Percentiles rank a stretch among this genome's conserved stretches.
Evolutionary conservation across 805 yeast genomes (phyloP).

Genomic region (Cyberlindnera misumaiensis): DNA sequence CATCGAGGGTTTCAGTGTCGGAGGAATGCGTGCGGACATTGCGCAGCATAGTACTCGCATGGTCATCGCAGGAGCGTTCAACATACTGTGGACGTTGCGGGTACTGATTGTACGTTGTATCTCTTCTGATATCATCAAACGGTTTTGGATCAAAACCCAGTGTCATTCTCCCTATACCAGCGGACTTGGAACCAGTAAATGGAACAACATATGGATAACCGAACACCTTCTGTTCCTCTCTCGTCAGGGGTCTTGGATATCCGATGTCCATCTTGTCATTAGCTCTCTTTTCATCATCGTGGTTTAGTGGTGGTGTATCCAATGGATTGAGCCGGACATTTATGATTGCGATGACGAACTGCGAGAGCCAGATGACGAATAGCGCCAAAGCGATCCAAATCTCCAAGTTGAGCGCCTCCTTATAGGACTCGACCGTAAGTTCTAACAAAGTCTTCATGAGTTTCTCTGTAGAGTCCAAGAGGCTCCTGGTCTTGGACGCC

Average conservation of each 20-base stretch:
- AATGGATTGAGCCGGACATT: slow-evolving; percentile 3
- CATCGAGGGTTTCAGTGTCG: too few species aligned
- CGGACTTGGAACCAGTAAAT: neutral
- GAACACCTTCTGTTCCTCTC: slow-evolving; percentile 11
- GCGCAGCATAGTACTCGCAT: too few species aligned
- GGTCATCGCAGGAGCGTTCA: too few species aligned
- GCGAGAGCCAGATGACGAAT: slow-evolving; percentile 41
- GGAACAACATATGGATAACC: slow-evolving; percentile 18
- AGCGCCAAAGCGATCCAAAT: slow-evolving; percentile 39
- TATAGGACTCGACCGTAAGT: slow-evolving; percentile 27
- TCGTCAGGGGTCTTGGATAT: slow-evolving; percentile 15
- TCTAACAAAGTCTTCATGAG: slow-evolving; percentile 22
- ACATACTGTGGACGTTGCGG: too few species aligned
- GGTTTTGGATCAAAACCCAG: too few species aligned
- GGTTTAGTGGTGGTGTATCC: neutral
- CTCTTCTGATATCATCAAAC: too few species aligned
- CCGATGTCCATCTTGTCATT: slow-evolving; percentile 10
- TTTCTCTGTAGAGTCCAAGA: slow-evolving; percentile 17
- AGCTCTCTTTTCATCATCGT: neutral
- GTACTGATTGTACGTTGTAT: too few species aligned
- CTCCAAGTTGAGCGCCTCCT: slow-evolving; percentile 36
- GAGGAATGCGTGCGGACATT: too few species aligned
- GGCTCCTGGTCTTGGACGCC: slow-evolving; percentile 3
- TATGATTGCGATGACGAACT: slow-evolving; percentile 33
- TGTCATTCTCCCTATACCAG: too few species aligned